Base-by-base conservation (phyloP, 2,329 filamentous ascomycete species). In the Colletotrichum tamarilloi region DNA sequence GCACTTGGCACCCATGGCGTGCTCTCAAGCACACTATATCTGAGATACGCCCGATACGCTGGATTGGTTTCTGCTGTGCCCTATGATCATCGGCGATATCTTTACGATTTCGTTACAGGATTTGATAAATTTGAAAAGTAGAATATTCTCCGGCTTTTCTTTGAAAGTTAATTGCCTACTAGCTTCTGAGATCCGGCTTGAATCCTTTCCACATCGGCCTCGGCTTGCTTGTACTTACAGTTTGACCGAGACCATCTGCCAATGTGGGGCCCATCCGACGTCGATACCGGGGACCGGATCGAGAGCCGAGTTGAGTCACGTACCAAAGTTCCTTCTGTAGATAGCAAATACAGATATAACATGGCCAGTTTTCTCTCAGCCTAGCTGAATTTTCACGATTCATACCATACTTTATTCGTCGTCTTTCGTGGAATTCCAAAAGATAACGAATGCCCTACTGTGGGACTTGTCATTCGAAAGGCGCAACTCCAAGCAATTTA, bases 111-210 rank as follows among this genome's bases (percentile, higher is more conserved):
- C 9, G 16, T 42, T 19, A 42, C 14, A 42, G 14, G 14, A 0
- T 19, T 0, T 3, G 3, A 7, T 42, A 8, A 4, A 19, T 19
- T 7, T 4, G 6, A 19, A 42, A 0, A 7, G 38, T 0, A 42
- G 16, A 42, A 19, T 4, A 8, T 19, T 42, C 38, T 16, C 6
- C 38, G 19, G 1, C 38, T 42, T 42, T 42, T 8, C 14, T 42
- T 42, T 0, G 5, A 42, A 0, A 0, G 6, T 19, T 6, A 16
- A 24, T 24, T 24, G 24, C 14, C 32, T 35, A 35, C 32, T 42
- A 42, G 5, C 0, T 42, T 42, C 16, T 42, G 0, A 19, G 0
- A 0, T 0, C 16, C 38, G 38, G 38, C 38, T 53, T 24, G 49
- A 1, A 24, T 53, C 49, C n/a, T 11, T 8, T 22, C 0, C 49